Conservation (phyloP, 805 yeast species). For the Teunomyces lycoperdinae region DNA sequence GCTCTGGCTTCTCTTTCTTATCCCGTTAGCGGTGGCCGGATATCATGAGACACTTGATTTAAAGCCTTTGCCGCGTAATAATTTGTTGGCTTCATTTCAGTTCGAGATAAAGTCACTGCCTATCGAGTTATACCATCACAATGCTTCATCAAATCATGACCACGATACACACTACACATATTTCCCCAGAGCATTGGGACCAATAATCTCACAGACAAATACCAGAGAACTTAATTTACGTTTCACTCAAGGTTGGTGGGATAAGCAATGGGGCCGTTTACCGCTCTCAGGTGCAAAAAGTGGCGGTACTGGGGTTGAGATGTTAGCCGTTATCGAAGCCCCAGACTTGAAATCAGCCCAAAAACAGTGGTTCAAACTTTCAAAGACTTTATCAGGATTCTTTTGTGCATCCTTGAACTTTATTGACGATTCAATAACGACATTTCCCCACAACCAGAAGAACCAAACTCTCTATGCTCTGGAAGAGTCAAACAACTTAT, state of each 20-base stretch:
- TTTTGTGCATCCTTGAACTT: slow-evolving; percentile 95
- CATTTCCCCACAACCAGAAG: slow-evolving; percentile 41
- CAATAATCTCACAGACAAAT: slow-evolving; percentile 62
- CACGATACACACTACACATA: slow-evolving; percentile 49
- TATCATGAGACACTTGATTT: slow-evolving; percentile 63
- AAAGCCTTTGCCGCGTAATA: slow-evolving; percentile 72
- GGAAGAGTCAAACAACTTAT: slow-evolving; percentile 38
- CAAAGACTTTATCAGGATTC: slow-evolving; percentile 79
- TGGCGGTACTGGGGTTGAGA: slow-evolving; percentile 95
- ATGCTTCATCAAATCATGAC: slow-evolving; percentile 10
- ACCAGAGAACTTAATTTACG: slow-evolving; percentile 78
- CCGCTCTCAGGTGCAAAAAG: slow-evolving; percentile 68
- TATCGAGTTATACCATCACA: slow-evolving; percentile 19
- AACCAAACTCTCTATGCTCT: slow-evolving; percentile 14
- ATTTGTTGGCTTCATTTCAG: slow-evolving; percentile 64
- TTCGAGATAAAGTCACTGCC: slow-evolving; percentile 62
- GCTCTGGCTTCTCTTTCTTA: slow-evolving; percentile 3
- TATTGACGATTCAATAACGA: slow-evolving; percentile 75
- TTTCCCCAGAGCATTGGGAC: slow-evolving; percentile 81
- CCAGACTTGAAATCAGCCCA: slow-evolving; percentile 51
- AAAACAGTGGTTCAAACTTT: slow-evolving; percentile 65
- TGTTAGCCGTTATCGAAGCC: slow-evolving; percentile 85
- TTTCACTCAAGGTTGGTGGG: slow-evolving; percentile 96
- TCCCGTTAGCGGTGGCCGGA: neutral
- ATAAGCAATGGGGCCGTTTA: slow-evolving; percentile 82